A percentile compares a stretch with the other conserved stretches of the same genome.
These are phyloP conservation scores for Neofusicoccum cordaticola DNA, from an alignment of 2,329 filamentous ascomycete species.

Conservation along the genomic window DNA sequence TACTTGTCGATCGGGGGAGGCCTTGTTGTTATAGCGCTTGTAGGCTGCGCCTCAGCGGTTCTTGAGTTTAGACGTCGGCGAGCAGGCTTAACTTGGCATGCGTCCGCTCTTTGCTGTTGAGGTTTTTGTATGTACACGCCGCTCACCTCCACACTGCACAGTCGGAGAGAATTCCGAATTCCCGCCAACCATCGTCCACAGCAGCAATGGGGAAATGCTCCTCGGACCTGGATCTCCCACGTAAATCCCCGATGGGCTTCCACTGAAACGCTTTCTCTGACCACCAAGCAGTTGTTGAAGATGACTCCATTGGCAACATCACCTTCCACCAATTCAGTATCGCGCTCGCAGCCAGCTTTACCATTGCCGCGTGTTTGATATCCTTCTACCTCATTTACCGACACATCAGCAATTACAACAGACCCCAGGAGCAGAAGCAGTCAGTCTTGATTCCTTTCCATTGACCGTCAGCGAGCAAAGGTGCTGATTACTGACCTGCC, in stretches of 20 bases:
- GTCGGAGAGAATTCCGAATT: too few species aligned
- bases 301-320: background rate
- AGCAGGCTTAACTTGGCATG: background rate
- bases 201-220: background rate
- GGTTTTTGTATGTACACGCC: too few species aligned
- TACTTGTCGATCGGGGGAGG: background rate
- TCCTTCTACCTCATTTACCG: slow-evolving; percentile 51
- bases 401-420: slow-evolving; percentile 56
- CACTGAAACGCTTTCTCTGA: background rate
- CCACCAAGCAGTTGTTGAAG: background rate
- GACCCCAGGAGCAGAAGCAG: slow-evolving; percentile 56
- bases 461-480: background rate
- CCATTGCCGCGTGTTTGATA: slow-evolving; percentile 44
- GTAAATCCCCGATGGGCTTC: background rate
- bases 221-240: background rate
- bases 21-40: background rate
- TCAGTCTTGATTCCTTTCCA: slow-evolving; percentile 22
- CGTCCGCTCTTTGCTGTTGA: background rate
- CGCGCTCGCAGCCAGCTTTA: slow-evolving; percentile 33
- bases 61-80: background rate
- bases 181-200: background rate
- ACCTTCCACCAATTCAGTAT: background rate
- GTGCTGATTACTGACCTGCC: too few species aligned
- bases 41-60: background rate
- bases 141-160: background rate